Base-by-base conservation (phyloP, 2,329 filamentous ascomycete genomes). In the Arachnopeziza araneosa region DNA sequence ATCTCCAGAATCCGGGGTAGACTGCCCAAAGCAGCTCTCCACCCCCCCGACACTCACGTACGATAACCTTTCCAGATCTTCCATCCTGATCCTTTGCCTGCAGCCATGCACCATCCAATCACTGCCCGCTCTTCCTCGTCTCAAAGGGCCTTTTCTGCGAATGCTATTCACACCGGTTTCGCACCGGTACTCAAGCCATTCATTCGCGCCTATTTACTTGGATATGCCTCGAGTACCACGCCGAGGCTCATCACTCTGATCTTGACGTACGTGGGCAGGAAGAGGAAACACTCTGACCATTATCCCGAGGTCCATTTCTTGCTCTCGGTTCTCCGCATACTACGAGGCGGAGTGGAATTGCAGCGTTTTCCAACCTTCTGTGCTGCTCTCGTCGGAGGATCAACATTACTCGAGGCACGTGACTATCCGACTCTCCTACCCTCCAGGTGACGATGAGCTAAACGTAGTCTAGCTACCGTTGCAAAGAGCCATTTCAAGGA, bases 301-400 rank as follows among this genome's bases (percentile, higher is more conserved):
- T 64, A 64, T 59, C 66, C 67, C 55, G 67, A 67, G 55, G 69
- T 72, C 55, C 64, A 55, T 67, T 64, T 69, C 65, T 64, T 75
- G 71, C 54, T 68, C 75, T 67, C 70, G 57, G 57, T 70, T 0
- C 10, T 66, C 48, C 74, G 69, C 51, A 79, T 84, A 59, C 69
- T 86, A 36, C 74, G 73, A 50, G 77, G 77, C 8, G 83, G 82
- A 2, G 72, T 86, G 19, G 81, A 83, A 52, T 74, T 75, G 58
- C 79, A 80, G 61, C 77, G 83, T 9, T 87, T 87, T 67, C 83
- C 85, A 51, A 77, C 83, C 3, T 87, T 87, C 69, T 87, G 84
- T 69, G 84, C 83, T 8, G 75, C 78, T 7, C 73, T 87, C 10
- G 80, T 83, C 49, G 85, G 84, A 36, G 83, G 84, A 49, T 81